A percentile compares a stretch with the other conserved stretches of the same genome.
Conservation (phyloP, 2,329 filamentous ascomycete genomes). For the Penicillium polonicum region DNA sequence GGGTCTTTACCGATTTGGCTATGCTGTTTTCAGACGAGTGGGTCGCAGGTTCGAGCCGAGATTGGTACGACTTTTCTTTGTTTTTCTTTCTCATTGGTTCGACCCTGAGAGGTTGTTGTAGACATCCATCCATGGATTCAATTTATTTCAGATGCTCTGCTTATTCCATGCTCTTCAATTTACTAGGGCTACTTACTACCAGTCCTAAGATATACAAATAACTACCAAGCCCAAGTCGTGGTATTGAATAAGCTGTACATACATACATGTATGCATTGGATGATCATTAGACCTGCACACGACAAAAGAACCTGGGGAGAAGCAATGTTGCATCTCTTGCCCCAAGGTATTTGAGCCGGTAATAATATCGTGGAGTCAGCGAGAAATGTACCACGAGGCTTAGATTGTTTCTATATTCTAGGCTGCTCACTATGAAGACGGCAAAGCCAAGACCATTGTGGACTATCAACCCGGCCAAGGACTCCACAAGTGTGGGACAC, state of each 20-base stretch:
- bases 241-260: neutral
- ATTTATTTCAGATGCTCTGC: neutral
- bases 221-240: neutral
- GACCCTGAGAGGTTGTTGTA: neutral
- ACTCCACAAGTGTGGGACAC: neutral
- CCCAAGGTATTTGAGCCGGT: no score
- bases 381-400: neutral
- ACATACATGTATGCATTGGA: neutral
- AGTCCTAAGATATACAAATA: no score
- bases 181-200: neutral
- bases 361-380: neutral
- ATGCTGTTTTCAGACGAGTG: neutral
- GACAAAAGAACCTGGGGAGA: neutral
- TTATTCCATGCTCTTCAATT: neutral
- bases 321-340: neutral
- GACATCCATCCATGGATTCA: neutral
- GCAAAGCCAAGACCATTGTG: neutral
- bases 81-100: neutral
- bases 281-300: neutral
- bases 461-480: neutral
- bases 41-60: neutral
- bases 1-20: neutral
- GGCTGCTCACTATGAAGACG: neutral
- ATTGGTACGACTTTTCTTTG: neutral
- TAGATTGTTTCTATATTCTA: neutral